Percentiles rank a stretch among this genome's conserved stretches.
These are phyloP conservation scores for Leccinum variicolor DNA, from an alignment of 768 basidiomycete species.

Conservation along the genomic window DNA sequence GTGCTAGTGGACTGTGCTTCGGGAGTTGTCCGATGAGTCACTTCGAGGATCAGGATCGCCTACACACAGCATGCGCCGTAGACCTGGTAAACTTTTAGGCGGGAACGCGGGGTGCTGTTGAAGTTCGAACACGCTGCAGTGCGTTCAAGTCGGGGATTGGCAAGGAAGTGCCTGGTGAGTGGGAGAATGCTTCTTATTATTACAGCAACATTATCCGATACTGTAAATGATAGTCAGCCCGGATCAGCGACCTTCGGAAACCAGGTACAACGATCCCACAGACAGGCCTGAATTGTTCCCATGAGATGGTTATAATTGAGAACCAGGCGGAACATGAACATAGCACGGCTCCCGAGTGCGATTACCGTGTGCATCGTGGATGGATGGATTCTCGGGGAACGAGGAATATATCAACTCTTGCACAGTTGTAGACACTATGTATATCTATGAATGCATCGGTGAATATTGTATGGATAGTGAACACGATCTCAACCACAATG, in stretches of 20 bases:
- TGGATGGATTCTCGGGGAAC: background rate
- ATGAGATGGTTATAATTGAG: background rate
- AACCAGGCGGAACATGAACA: background rate
- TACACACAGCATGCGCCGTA: background rate
- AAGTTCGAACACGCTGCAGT: too few species aligned
- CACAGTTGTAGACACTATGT: background rate
- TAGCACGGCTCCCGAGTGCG: background rate
- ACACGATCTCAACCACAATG: background rate
- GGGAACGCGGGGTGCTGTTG: background rate
- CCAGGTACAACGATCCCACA: background rate
- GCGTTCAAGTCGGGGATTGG: background rate
- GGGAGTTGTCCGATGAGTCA: background rate
- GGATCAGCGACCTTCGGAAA: background rate
- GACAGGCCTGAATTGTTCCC: background rate
- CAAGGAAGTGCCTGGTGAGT: background rate
- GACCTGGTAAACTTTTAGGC: background rate
- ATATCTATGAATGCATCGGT: conserved; percentile 9
- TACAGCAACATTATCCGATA: background rate
- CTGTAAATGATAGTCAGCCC: background rate
- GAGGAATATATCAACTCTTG: background rate
- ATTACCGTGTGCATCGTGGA: background rate
- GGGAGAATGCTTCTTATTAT: background rate
- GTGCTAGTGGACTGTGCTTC: background rate
- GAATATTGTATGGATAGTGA: conserved; percentile 2
- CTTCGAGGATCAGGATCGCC: background rate